Evolutionary conservation across 2,329 filamentous ascomycete species (phyloP).

Genomic region (Cylindrodendrum hubeiense): DNA sequence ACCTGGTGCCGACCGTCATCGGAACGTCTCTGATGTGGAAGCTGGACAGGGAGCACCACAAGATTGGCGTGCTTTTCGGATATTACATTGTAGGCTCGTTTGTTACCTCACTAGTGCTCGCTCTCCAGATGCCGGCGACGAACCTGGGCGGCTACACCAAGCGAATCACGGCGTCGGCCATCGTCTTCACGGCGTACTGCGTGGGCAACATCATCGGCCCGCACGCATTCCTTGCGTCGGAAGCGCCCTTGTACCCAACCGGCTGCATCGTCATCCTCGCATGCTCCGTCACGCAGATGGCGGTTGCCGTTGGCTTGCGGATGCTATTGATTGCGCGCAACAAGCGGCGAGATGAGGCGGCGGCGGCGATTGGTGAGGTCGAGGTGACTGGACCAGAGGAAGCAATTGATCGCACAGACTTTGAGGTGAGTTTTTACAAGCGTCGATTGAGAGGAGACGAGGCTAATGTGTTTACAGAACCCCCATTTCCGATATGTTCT

Average conservation of each 20-base stretch:
- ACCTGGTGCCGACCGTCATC: slow-evolving; percentile 62
- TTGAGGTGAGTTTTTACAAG: slow-evolving; percentile 27
- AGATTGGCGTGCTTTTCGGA: slow-evolving; percentile 60
- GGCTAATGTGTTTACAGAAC: slow-evolving; percentile 7
- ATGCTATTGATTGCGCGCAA: slow-evolving; percentile 28
- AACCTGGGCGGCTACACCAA: slow-evolving; percentile 64
- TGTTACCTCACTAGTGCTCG: slow-evolving; percentile 65
- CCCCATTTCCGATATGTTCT: slow-evolving; percentile 19
- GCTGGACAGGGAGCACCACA: slow-evolving; percentile 51
- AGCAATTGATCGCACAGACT: slow-evolving; percentile 35
- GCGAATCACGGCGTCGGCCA: slow-evolving; percentile 57
- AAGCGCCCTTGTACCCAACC: slow-evolving; percentile 62
- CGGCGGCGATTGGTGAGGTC: background rate
- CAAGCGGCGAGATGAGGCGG: slow-evolving; percentile 23
- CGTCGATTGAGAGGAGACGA: too few species aligned
- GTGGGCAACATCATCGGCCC: slow-evolving; percentile 38
- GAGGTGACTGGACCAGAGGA: background rate
- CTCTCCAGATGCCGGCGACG: slow-evolving; percentile 63
- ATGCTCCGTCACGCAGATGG: slow-evolving; percentile 33
- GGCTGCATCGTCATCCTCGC: slow-evolving; percentile 56
- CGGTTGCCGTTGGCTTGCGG: slow-evolving; percentile 31
- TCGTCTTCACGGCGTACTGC: slow-evolving; percentile 61
- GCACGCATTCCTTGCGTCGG: slow-evolving; percentile 55
- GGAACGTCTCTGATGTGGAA: slow-evolving; percentile 63
- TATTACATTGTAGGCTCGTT: slow-evolving; percentile 64